Percentiles rank a stretch among this genome's conserved stretches.
These are phyloP conservation scores for Dactylellina leptospora DNA, from an alignment of 2,329 filamentous ascomycete genomes.

Conservation along the genomic window DNA sequence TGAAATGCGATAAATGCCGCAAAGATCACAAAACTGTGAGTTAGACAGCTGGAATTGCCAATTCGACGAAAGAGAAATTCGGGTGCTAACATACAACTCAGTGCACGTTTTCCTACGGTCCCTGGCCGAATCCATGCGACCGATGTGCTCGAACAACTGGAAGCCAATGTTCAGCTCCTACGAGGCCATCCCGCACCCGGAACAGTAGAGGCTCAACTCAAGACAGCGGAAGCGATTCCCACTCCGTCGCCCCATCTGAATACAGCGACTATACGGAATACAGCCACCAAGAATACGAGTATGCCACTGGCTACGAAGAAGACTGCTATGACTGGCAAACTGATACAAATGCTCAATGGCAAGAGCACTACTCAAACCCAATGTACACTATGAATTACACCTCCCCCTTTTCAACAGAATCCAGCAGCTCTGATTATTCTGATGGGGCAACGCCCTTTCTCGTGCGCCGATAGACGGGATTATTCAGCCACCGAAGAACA, in stretches of 20 bases:
- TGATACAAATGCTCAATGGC: conserved; percentile 41
- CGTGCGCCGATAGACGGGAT: conserved; percentile 44
- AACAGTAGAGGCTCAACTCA: conserved; percentile 47
- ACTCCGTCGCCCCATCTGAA: conserved; percentile 40
- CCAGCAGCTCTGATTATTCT: conserved; percentile 51
- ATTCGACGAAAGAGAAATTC: not conserved
- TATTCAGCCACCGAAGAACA: conserved; percentile 17
- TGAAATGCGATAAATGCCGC: conserved; percentile 50
- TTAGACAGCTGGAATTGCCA: not conserved
- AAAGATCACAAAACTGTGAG: conserved; percentile 49
- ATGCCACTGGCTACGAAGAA: conserved; percentile 46
- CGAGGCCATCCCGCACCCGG: conserved; percentile 39
- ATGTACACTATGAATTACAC: conserved; percentile 48
- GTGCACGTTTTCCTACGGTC: conserved; percentile 49
- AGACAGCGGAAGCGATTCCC: conserved; percentile 46
- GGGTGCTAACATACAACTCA: conserved; percentile 1
- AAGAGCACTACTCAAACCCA: conserved; percentile 47
- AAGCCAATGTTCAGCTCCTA: conserved; percentile 45
- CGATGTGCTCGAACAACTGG: conserved; percentile 47
- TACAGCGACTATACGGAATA: conserved; percentile 42
- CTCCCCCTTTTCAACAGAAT: conserved; percentile 48
- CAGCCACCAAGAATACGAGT: conserved; percentile 27
- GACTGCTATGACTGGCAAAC: conserved; percentile 45
- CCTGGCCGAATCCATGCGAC: conserved; percentile 50
- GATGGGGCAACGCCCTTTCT: conserved; percentile 34